phyloP scores from a whole-genome alignment of 257 asterid species.

The Marsdenia floribunda region DNA sequence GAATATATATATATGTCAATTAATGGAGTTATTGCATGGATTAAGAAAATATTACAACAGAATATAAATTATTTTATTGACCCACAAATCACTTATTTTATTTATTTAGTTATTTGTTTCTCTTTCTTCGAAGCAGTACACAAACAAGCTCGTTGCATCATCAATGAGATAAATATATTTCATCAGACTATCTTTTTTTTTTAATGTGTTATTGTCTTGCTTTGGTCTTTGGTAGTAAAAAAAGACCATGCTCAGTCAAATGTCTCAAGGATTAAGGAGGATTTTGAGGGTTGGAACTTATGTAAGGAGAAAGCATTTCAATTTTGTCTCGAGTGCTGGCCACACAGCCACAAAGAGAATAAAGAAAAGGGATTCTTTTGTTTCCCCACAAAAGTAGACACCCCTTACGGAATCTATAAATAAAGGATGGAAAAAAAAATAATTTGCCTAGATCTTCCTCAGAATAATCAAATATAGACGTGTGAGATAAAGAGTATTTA shows the following conservation, averaged over 20 bases:
- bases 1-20: too few relatives aligned
- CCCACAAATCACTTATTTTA: too few relatives aligned
- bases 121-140: too few relatives aligned
- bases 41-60: too few relatives aligned
- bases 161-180: not conserved
- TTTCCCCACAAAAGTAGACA: not conserved
- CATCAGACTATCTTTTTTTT: not conserved
- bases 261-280: not conserved
- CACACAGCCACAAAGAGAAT: not conserved
- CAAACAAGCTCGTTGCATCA: not conserved
- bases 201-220: too few relatives aligned
- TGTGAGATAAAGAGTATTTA: not conserved
- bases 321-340: slow-evolving; percentile 1
- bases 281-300: not conserved
- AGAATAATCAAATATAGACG: not conserved
- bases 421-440: not conserved
- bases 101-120: too few relatives aligned
- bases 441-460: too few relatives aligned
- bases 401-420: not conserved
- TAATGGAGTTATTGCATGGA: too few relatives aligned
- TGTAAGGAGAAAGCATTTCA: not conserved
- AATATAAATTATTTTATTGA: too few relatives aligned
- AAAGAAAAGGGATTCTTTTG: not conserved
- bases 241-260: not conserved
- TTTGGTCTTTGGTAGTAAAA: too few relatives aligned